These are phyloP conservation scores for Solanum acaule DNA, from an alignment of 257 asterid genomes.

Conservation along the genomic window DNA sequence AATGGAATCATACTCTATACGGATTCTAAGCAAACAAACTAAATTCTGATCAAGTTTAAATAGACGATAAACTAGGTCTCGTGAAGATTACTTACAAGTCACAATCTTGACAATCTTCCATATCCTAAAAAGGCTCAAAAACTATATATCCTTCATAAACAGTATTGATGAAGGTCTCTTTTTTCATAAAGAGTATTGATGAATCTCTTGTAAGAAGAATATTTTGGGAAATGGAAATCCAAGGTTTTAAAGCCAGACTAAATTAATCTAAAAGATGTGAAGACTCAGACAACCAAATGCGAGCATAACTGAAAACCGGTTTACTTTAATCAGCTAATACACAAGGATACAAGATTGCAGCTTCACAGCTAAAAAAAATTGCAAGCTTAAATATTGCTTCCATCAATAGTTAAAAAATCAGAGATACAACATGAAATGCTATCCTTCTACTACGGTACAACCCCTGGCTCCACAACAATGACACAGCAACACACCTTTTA, in stretches of 20 bases:
- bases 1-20: neutral
- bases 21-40: neutral
- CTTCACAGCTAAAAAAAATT: neutral
- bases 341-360: neutral
- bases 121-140: neutral
- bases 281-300: neutral
- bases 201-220: neutral
- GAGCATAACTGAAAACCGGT: neutral
- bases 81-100: neutral
- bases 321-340: neutral
- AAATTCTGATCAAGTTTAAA: neutral
- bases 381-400: neutral
- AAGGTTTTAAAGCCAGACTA: neutral
- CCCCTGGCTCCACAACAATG: neutral
- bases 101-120: neutral
- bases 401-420: neutral
- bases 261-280: neutral
- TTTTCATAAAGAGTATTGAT: neutral
- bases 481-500: neutral
- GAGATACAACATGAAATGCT: neutral
- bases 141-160: neutral
- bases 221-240: neutral
- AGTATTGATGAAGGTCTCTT: neutral
- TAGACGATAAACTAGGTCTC: neutral
- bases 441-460: neutral